Conservation (phyloP, 352 stramenopile genomes). For the Globisporangium paroecandrum region DNA sequence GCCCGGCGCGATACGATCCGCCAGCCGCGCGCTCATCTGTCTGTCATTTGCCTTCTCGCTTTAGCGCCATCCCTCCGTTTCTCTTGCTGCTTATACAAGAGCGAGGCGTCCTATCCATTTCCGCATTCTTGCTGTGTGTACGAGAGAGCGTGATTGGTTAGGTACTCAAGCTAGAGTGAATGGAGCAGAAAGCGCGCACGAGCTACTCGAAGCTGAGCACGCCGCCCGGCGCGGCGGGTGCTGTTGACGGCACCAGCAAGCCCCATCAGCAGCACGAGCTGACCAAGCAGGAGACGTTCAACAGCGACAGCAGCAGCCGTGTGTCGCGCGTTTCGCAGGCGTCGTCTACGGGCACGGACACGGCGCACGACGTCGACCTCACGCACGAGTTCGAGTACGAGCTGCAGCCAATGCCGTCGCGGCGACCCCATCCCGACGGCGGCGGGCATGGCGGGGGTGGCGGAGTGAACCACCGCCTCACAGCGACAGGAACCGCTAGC, state of each 20-base stretch:
- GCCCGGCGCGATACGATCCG: neutral
- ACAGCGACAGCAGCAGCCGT: constrained; percentile 23
- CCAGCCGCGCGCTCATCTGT: neutral
- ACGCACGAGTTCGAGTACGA: constrained; percentile 20
- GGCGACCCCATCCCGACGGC: neutral
- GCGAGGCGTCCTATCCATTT: neutral
- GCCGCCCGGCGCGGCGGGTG: constrained; percentile 19
- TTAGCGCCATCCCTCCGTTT: neutral
- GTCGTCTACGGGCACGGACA: constrained; percentile 8
- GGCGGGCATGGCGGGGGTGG: neutral
- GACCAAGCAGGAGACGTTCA: constrained; percentile 35
- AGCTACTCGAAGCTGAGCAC: constrained; percentile 40
- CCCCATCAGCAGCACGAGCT: constrained; percentile 13
- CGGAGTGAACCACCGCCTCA: neutral
- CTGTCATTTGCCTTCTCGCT: neutral
- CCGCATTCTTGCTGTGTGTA: neutral
- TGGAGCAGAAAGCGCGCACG: constrained; percentile 7
- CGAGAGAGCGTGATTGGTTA: neutral
- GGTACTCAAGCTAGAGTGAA: neutral
- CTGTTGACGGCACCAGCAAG: neutral
- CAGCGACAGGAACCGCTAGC: neutral
- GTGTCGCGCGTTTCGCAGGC: constrained; percentile 14
- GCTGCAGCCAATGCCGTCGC: constrained; percentile 16
- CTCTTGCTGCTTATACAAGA: neutral
- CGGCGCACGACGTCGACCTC: constrained; percentile 17